Conservation (phyloP, 805 yeast genomes). For the Ogataea siamensis region DNA sequence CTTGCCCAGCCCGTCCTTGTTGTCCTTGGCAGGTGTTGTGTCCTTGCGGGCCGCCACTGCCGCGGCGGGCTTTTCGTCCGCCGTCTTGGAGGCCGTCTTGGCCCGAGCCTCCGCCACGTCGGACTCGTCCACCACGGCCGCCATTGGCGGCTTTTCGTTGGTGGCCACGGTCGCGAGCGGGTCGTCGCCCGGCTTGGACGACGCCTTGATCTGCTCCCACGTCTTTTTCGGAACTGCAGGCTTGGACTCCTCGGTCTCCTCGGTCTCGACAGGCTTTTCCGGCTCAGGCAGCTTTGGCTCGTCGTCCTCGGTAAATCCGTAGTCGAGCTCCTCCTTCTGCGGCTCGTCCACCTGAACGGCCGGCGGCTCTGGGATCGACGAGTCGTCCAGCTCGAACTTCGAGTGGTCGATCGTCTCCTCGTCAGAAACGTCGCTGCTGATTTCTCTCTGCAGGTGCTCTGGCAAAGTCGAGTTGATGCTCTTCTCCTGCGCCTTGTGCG, state of each 20-base stretch:
- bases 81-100: neutral
- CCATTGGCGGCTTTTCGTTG: slow-evolving; percentile 39
- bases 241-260: slow-evolving; percentile 28
- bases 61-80: neutral
- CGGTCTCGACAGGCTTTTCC: no score
- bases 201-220: slow-evolving; percentile 28
- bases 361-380: slow-evolving; percentile 27
- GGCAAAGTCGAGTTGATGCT: slow-evolving; percentile 50
- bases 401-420: slow-evolving; percentile 31
- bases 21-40: slow-evolving; percentile 2
- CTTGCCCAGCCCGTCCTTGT: slow-evolving; percentile 22
- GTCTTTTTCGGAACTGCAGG: slow-evolving; percentile 27
- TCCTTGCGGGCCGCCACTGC: no score
- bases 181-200: slow-evolving; percentile 32
- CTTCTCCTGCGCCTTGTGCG: slow-evolving; percentile 42
- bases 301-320: slow-evolving; percentile 29
- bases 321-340: slow-evolving; percentile 24
- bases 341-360: slow-evolving; percentile 27
- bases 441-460: slow-evolving; percentile 45
- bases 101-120: slow-evolving; percentile 15
- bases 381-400: slow-evolving; percentile 29
- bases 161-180: slow-evolving; percentile 37
- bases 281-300: slow-evolving; percentile 36
- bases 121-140: slow-evolving; percentile 25
- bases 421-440: slow-evolving; percentile 27